phyloP scores from a whole-genome alignment of 2,329 filamentous ascomycete genomes.

The Xylaria sp. region DNA sequence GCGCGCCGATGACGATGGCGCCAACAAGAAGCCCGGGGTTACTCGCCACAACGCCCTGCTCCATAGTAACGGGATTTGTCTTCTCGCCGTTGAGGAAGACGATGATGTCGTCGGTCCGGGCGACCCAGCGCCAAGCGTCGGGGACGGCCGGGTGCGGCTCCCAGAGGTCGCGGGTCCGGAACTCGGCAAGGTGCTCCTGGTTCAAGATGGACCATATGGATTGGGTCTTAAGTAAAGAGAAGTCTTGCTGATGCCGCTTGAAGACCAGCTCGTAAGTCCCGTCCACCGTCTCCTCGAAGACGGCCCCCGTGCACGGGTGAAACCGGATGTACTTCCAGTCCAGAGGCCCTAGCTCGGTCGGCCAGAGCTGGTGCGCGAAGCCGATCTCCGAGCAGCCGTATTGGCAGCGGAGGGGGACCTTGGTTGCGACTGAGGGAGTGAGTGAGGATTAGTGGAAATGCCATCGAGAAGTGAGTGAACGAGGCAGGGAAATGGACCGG shows the following conservation, averaged over 20 bases:
- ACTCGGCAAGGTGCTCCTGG: conserved; percentile 28
- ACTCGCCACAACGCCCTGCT: conserved; percentile 31
- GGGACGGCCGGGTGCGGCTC: conserved; percentile 33
- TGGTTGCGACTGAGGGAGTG: conserved; percentile 39
- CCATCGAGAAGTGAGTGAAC: background rate
- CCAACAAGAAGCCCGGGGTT: conserved; percentile 27
- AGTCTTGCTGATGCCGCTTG: conserved; percentile 15
- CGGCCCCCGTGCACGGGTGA: conserved; percentile 37
- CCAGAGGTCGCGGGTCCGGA: conserved; percentile 35
- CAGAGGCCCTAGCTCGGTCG: conserved; percentile 25
- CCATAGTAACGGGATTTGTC: conserved; percentile 39
- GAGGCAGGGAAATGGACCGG: background rate
- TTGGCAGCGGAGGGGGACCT: conserved; percentile 41
- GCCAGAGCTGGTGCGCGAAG: conserved; percentile 30
- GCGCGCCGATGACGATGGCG: conserved; percentile 29
- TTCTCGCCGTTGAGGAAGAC: conserved; percentile 43
- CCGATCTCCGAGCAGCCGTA: conserved; percentile 44
- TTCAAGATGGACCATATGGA: conserved; percentile 17
- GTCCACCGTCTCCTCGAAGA: conserved; percentile 35
- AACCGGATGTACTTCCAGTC: conserved; percentile 44
- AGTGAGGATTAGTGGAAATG: conserved; percentile 32
- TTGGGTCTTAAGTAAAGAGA: conserved; percentile 21
- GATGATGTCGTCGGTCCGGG: conserved; percentile 41
- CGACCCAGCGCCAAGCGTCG: conserved; percentile 37
- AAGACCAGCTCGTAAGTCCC: conserved; percentile 36